These are phyloP conservation scores for Torulaspora pretoriensis DNA, from an alignment of 1,139 yeast species.

Conservation along the genomic window DNA sequence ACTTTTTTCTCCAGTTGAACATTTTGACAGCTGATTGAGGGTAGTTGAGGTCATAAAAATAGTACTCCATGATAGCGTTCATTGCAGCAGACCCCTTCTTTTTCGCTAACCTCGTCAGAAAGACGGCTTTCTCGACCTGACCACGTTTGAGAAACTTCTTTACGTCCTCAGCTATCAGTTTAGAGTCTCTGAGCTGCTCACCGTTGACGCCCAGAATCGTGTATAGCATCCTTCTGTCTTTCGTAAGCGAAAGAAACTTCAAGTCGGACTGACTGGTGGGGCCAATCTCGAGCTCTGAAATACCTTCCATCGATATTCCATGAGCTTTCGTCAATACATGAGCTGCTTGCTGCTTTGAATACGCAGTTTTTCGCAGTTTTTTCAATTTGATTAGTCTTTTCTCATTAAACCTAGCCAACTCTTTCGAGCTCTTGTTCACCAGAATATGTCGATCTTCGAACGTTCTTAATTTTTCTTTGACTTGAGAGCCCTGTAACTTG, in stretches of 20 bases:
- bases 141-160: constrained; percentile 47
- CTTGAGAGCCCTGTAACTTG: constrained; percentile 16
- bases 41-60: constrained; percentile 40
- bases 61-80: constrained; percentile 54
- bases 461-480: constrained; percentile 24
- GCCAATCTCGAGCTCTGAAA: constrained; percentile 33
- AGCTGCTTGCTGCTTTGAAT: constrained; percentile 30
- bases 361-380: constrained; percentile 28
- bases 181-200: constrained; percentile 53
- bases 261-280: constrained; percentile 37
- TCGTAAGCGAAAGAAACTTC: constrained; percentile 31
- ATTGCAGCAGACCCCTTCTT: constrained; percentile 53
- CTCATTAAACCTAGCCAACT: constrained; percentile 16
- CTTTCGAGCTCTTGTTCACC: constrained; percentile 21
- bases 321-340: constrained; percentile 26
- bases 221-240: constrained; percentile 45
- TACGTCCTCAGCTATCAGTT: constrained; percentile 51
- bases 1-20: constrained; percentile 53
- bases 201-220: constrained; percentile 56
- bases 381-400: constrained; percentile 24
- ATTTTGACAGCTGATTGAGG: constrained; percentile 48
- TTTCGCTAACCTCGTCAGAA: constrained; percentile 49
- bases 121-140: constrained; percentile 50
- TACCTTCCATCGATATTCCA: constrained; percentile 24
- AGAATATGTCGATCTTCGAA: constrained; percentile 20